Base-by-base conservation (phyloP, 2,329 filamentous ascomycete genomes). In the Diplodia corticola region DNA sequence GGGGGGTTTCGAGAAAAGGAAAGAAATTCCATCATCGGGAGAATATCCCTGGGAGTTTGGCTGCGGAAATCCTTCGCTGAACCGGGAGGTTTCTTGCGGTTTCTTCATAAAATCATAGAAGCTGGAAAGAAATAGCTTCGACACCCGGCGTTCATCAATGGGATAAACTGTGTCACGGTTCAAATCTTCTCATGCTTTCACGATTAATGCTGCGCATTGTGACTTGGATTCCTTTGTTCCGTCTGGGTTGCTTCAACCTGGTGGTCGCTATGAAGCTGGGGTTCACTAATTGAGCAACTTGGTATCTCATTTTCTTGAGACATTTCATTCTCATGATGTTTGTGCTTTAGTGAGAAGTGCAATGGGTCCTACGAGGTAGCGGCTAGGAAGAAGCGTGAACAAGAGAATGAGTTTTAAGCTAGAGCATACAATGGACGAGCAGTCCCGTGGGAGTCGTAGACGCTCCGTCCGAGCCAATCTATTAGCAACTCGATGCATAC, bases 21-120 rank as follows among this genome's bases (percentile, higher is more conserved):
- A 40, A 44, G 40, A 44, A 44, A 20, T 44, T 44, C 40, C 40
- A 44, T 44, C 9, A 26, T 30, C 59, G 50, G 50, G 61, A 53
- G 50, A 63, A 37, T 17, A 48, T 9, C 24, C 61, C 33, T 37
- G 61, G 61, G 15, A 22, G 35, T 28, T 15, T 12, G 57, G 28
- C 57, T 61, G 44, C 57, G 28, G 44, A 61, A 61, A 59, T 46
- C n/a, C 33, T 30, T 44, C 17, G 40, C 28, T 24, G 57, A 61
- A 61, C 57, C 57, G 57, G 26, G 51, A 49, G 37, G 70, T 89
- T 86, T 72, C 76, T 78, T 49, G 54, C 12, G 40, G 54, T 33
- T 50, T 35, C 44, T 30, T 46, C 15, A 15, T 30, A 61, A 61
- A 61, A 24, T 48, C 24, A 37, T 44, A 49, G 57, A 61, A 37